Conservation (phyloP, 495 filamentous ascomycete species). For the Chaetomium tenue region DNA sequence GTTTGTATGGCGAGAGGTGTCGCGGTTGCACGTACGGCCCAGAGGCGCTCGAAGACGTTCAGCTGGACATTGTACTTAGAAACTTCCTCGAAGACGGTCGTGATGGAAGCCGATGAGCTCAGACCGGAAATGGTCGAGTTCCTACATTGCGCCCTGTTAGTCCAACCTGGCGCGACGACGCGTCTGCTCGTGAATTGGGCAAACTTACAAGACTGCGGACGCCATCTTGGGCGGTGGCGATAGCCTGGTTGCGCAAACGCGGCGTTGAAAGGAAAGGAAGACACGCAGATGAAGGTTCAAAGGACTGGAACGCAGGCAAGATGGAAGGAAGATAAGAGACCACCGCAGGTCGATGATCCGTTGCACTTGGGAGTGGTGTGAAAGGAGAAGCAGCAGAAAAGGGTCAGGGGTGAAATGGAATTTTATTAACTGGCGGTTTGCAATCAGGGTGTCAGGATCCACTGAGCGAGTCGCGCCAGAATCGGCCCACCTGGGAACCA, state of each 20-base stretch:
- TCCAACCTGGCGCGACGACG: not conserved
- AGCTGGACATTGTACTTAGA: slow-evolving; percentile 83
- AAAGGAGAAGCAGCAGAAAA: slow-evolving; percentile 11
- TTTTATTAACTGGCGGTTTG: slow-evolving; percentile 26
- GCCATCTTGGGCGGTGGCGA: slow-evolving; percentile 39
- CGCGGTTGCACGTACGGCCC: slow-evolving; percentile 65
- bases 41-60: slow-evolving; percentile 78
- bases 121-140: slow-evolving; percentile 51
- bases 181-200: not conserved
- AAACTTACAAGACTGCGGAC: slow-evolving; percentile 40
- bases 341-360: slow-evolving; percentile 16
- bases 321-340: slow-evolving; percentile 20
- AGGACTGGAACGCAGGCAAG: slow-evolving; percentile 7
- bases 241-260: not conserved
- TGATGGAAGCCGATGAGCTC: slow-evolving; percentile 61
- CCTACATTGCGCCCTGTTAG: slow-evolving; percentile 31
- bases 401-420: slow-evolving; percentile 28
- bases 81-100: slow-evolving; percentile 81
- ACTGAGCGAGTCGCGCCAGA: slow-evolving; percentile 25
- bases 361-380: slow-evolving; percentile 20
- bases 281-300: not conserved
- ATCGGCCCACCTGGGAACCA: slow-evolving; percentile 34
- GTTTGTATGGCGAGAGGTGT: not conserved
- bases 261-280: not conserved
- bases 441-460: slow-evolving; percentile 9